Evolutionary conservation across 768 basidiomycete species (phyloP).

Genomic region (Amylocystis lapponica): DNA sequence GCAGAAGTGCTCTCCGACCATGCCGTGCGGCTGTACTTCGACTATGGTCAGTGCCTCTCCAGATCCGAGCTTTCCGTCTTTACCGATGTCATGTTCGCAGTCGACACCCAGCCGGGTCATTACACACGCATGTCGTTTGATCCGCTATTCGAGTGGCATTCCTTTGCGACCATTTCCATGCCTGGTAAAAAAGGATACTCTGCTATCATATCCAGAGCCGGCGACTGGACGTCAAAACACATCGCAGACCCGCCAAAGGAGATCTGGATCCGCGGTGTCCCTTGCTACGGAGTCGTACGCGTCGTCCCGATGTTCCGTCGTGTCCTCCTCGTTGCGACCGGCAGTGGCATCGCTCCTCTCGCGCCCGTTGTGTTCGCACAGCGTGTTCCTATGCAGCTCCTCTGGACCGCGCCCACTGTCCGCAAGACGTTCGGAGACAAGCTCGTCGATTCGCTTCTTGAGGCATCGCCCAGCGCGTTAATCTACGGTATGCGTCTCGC

Average conservation of each 20-base stretch:
- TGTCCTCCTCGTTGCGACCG: slow-evolving; percentile 51
- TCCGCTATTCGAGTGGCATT: slow-evolving; percentile 51
- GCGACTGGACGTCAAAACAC: slow-evolving; percentile 49
- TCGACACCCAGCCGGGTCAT: slow-evolving; percentile 24
- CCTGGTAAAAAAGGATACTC: slow-evolving; percentile 20
- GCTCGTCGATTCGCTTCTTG: slow-evolving; percentile 46
- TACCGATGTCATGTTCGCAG: slow-evolving; percentile 3
- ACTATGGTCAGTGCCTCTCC: slow-evolving; percentile 35
- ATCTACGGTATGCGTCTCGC: slow-evolving; percentile 39
- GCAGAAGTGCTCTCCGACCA: slow-evolving; percentile 47
- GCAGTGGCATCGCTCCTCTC: slow-evolving; percentile 50
- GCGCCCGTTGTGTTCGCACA: slow-evolving; percentile 45
- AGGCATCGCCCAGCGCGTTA: slow-evolving; percentile 43
- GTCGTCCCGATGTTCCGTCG: slow-evolving; percentile 48
- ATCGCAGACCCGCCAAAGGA: slow-evolving; percentile 44
- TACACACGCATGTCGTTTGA: slow-evolving; percentile 29
- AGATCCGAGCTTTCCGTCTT: not conserved
- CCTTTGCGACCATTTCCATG: slow-evolving; percentile 46
- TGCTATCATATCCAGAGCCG: slow-evolving; percentile 33
- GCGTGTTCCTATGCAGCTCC: slow-evolving; percentile 41
- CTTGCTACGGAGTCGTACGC: slow-evolving; percentile 46
- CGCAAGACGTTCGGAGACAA: slow-evolving; percentile 53
- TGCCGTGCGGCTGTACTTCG: slow-evolving; percentile 49
- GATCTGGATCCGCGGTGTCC: slow-evolving; percentile 53
- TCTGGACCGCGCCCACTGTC: slow-evolving; percentile 55